Conservation (phyloP, 2,329 filamentous ascomycete genomes). For the Fusarium annulatum region DNA sequence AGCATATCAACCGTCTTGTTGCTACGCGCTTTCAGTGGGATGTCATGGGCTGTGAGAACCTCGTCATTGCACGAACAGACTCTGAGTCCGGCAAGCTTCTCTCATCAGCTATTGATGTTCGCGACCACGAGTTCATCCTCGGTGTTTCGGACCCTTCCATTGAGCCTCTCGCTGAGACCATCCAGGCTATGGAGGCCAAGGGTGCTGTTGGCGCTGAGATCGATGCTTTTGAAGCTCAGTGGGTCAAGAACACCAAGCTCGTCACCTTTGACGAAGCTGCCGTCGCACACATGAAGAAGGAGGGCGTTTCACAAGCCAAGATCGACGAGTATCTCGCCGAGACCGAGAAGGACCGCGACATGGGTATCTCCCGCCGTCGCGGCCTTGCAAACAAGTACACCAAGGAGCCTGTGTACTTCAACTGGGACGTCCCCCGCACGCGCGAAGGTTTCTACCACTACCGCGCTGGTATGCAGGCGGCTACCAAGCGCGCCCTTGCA, state of each 20-base stretch:
- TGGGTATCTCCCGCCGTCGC: constrained; percentile 83
- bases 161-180: constrained; percentile 85
- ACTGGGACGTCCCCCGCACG: constrained; percentile 91
- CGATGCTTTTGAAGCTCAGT: constrained; percentile 84
- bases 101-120: constrained; percentile 89
- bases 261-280: constrained; percentile 94
- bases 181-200: constrained; percentile 87
- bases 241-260: constrained; percentile 87
- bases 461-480: constrained; percentile 82
- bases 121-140: constrained; percentile 97
- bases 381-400: constrained; percentile 75
- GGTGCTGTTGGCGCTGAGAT: constrained; percentile 85
- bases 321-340: constrained; percentile 75
- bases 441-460: constrained; percentile 96
- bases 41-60: constrained; percentile 94
- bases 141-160: constrained; percentile 80
- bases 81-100: constrained; percentile 93
- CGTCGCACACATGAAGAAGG: constrained; percentile 75
- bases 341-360: constrained; percentile 72
- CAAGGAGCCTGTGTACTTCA: constrained; percentile 79
- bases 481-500: constrained; percentile 91
- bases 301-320: constrained; percentile 71
- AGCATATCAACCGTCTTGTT: constrained; percentile 95
- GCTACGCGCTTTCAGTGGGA: constrained; percentile 98
- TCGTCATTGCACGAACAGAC: constrained; percentile 94